Evolutionary conservation across 2,329 filamentous ascomycete species (phyloP).

Genomic region (Scleromitrula shiraiana): DNA sequence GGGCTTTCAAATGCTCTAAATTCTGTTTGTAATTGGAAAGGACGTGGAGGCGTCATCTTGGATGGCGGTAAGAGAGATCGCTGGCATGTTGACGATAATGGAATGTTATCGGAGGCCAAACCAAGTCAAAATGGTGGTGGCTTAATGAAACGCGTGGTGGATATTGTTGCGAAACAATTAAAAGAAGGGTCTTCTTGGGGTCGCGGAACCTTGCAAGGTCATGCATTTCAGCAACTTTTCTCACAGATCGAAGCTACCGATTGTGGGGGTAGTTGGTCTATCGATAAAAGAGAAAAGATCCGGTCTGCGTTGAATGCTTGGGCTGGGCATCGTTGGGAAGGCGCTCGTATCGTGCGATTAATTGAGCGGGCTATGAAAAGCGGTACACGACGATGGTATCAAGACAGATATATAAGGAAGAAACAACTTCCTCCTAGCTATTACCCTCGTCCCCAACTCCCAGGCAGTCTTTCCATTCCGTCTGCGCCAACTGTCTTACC

Average conservation of each 20-base stretch:
- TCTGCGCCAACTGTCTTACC: constrained; percentile 89
- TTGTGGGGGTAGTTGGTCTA: constrained; percentile 28
- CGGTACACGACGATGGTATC: constrained; percentile 80
- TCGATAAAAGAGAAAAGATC: constrained; percentile 30
- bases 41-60: constrained; percentile 77
- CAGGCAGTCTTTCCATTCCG: constrained; percentile 65
- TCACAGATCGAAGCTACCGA: constrained; percentile 28
- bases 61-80: constrained; percentile 68
- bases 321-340: constrained; percentile 77
- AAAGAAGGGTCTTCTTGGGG: constrained; percentile 84
- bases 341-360: constrained; percentile 72
- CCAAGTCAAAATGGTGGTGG: constrained; percentile 56
- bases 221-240: constrained; percentile 38
- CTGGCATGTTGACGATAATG: constrained; percentile 85
- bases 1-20: constrained; percentile 91
- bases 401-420: constrained; percentile 63
- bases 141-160: constrained; percentile 82
- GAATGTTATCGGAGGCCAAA: constrained; percentile 70
- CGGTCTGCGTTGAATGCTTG: constrained; percentile 42
- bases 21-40: constrained; percentile 91
- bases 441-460: constrained; percentile 69
- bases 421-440: constrained; percentile 45
- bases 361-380: constrained; percentile 76
- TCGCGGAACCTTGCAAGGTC: constrained; percentile 54
- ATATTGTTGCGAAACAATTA: constrained; percentile 84